Percentiles rank a stretch among this genome's conserved stretches.
Evolutionary conservation across 495 filamentous ascomycete genomes (phyloP).

Genomic region (Podospora sp.): DNA sequence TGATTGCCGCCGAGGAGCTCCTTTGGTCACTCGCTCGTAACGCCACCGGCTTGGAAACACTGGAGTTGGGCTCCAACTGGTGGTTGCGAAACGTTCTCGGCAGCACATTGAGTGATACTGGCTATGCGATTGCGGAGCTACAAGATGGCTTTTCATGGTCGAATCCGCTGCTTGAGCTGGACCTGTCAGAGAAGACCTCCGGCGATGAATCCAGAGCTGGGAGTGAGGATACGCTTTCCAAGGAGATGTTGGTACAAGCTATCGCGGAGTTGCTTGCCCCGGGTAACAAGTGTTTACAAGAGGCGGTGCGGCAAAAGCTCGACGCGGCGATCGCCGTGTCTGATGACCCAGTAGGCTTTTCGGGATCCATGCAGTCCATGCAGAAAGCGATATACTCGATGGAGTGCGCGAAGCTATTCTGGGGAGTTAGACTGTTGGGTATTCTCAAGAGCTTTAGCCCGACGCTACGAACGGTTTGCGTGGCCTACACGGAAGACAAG

Average conservation of each 20-base stretch:
- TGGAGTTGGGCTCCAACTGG: neutral
- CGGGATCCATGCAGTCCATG: too few relatives aligned
- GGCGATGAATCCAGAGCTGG: neutral
- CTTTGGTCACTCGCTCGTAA: constrained; percentile 1
- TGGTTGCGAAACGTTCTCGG: neutral
- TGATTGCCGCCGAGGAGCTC: neutral
- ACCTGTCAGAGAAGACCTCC: neutral
- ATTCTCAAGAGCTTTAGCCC: neutral
- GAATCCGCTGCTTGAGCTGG: neutral
- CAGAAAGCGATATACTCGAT: neutral
- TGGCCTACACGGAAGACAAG: neutral
- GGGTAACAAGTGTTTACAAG: neutral
- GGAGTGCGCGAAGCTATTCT: neutral
- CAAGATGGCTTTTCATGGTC: neutral
- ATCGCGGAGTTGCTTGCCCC: neutral
- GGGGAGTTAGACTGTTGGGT: neutral
- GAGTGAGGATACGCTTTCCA: neutral
- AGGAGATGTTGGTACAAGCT: neutral
- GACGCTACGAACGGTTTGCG: neutral
- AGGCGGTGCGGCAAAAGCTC: neutral
- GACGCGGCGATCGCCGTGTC: neutral
- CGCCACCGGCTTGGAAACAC: neutral
- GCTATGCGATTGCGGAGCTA: too few relatives aligned
- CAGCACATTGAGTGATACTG: neutral
- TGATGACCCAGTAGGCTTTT: too few relatives aligned